Percentiles rank a stretch among this genome's conserved stretches.
Conservation (phyloP, 805 yeast genomes). For the Pichia phayaonensis region DNA sequence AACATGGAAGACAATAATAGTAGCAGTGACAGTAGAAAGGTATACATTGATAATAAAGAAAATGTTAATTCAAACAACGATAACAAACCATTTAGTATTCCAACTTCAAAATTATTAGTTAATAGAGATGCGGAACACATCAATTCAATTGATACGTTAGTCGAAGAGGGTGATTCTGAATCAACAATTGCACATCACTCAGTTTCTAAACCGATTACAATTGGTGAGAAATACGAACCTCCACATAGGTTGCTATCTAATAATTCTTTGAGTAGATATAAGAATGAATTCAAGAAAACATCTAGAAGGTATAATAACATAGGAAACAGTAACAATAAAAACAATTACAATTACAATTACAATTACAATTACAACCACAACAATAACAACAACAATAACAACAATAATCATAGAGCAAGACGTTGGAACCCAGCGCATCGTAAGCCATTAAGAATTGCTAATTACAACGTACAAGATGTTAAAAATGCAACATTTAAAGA, state of each 20-base stretch:
- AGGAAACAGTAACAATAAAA: background rate
- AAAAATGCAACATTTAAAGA: slow-evolving; percentile 16
- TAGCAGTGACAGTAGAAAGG: background rate
- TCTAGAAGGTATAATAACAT: background rate
- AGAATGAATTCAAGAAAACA: background rate
- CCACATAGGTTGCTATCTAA: slow-evolving; percentile 6
- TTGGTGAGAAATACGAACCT: slow-evolving; percentile 11
- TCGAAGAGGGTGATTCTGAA: background rate
- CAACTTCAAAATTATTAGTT: background rate
- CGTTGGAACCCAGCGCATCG: slow-evolving; percentile 18
- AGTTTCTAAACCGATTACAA: slow-evolving; percentile 1
- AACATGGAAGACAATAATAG: background rate
- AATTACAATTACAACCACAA: background rate
- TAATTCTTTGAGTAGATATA: background rate
- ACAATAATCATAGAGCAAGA: slow-evolving; percentile 11
- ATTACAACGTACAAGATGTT: slow-evolving; percentile 9
- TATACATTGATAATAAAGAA: background rate
- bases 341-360: background rate
- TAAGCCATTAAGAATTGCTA: slow-evolving; percentile 26
- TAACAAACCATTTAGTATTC: background rate
- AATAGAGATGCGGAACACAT: background rate
- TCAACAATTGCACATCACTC: background rate
- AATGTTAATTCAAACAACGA: background rate
- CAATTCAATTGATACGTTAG: background rate
- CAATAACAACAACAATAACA: background rate